These are phyloP conservation scores for Plantago rigida DNA, from an alignment of 305 asterid species.

Conservation along the genomic window DNA sequence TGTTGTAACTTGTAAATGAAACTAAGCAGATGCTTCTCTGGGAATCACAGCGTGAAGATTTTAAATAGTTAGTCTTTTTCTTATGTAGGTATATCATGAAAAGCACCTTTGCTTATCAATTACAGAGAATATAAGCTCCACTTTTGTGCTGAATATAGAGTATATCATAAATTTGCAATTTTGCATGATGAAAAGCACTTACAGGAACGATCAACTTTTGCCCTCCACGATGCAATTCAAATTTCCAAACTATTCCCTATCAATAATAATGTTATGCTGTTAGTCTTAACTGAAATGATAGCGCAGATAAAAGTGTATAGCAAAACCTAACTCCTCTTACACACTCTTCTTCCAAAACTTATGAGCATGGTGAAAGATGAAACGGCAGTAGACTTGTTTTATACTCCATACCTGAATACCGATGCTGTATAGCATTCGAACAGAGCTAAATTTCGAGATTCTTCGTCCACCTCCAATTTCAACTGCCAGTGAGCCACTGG, in stretches of 20 bases:
- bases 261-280: constrained; percentile 18
- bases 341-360: constrained; percentile 15
- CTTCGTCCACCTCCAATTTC: constrained; percentile 96
- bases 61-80: neutral
- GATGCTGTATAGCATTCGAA: constrained; percentile 69
- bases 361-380: neutral
- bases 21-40: constrained; percentile 20
- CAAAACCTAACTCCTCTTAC: constrained; percentile 12
- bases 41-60: neutral
- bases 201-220: constrained; percentile 91
- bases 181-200: constrained; percentile 37
- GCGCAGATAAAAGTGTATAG: constrained; percentile 5
- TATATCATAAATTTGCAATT: too few relatives aligned
- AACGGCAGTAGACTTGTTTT: neutral
- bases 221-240: constrained; percentile 82
- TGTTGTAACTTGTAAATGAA: neutral
- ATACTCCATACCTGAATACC: constrained; percentile 64
- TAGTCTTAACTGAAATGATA: neutral
- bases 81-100: too few relatives aligned
- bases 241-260: constrained; percentile 81
- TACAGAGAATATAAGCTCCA: constrained; percentile 3
- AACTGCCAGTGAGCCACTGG: constrained; percentile 65
- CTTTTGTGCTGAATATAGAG: neutral
- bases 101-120: neutral
- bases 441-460: constrained; percentile 70